These are phyloP conservation scores for Lasiodiplodia citricola DNA, from an alignment of 2,329 filamentous ascomycete species.

Conservation along the genomic window DNA sequence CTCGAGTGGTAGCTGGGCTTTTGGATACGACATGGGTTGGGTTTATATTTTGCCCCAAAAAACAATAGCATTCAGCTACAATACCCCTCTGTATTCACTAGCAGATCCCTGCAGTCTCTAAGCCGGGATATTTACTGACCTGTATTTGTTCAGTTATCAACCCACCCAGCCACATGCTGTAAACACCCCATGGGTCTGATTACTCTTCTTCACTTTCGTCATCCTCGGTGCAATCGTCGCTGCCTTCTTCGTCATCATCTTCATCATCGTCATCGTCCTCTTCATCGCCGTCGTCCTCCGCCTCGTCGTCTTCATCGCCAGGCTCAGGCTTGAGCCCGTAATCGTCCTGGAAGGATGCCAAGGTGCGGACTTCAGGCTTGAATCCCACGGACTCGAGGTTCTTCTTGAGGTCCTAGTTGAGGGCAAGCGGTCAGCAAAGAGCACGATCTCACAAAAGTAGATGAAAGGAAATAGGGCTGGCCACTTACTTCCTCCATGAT, in stretches of 20 bases:
- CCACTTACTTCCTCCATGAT: slow-evolving; percentile 79
- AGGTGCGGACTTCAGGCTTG: slow-evolving; percentile 72
- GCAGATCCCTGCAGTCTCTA: no score
- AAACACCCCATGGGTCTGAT: no score
- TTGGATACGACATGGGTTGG: no score
- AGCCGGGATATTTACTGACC: no score
- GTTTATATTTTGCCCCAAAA: no score
- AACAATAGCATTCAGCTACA: no score
- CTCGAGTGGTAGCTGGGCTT: no score
- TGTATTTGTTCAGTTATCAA: no score
- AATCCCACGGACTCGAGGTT: slow-evolving; percentile 79
- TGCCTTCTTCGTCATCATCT: slow-evolving; percentile 45
- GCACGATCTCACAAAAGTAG: neutral
- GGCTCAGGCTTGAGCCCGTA: slow-evolving; percentile 76
- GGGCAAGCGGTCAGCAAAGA: neutral
- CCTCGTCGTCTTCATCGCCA: slow-evolving; percentile 64
- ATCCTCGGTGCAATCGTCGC: no score
- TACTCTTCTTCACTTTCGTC: no score
- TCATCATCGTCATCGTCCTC: slow-evolving; percentile 56
- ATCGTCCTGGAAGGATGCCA: slow-evolving; percentile 85
- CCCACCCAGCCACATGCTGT: no score
- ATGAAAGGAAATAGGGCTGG: neutral
- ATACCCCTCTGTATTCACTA: no score
- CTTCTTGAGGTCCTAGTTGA: slow-evolving; percentile 70
- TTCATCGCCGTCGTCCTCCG: slow-evolving; percentile 64